These are phyloP conservation scores for Vigna hirtella DNA, from an alignment of 306 rosid species.

Conservation along the genomic window DNA sequence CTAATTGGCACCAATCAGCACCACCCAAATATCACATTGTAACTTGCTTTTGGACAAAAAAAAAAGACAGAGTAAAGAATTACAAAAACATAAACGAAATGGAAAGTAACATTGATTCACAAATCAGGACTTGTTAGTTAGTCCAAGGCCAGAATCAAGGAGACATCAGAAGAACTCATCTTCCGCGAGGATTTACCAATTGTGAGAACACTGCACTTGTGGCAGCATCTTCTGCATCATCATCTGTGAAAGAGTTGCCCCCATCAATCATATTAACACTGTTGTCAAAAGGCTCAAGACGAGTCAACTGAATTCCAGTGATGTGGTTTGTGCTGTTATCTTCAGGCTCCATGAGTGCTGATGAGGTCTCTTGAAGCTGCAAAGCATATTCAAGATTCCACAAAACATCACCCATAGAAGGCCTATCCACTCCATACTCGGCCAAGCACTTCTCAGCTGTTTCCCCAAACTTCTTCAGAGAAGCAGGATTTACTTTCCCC, in stretches of 20 bases:
- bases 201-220: conserved; percentile 97
- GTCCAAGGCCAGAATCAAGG: conserved; percentile 48
- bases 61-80: background rate
- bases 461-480: conserved; percentile 94
- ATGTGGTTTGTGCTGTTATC: conserved; percentile 97
- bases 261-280: conserved; percentile 78
- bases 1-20: conserved; percentile 42
- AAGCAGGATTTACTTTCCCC: conserved; percentile 86
- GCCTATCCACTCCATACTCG: conserved; percentile 91
- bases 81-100: conserved; percentile 42
- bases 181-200: conserved; percentile 91
- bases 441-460: conserved; percentile 96
- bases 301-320: conserved; percentile 75
- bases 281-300: conserved; percentile 81
- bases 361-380: conserved; percentile 90
- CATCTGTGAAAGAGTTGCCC: conserved; percentile 64
- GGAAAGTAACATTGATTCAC: conserved; percentile 48
- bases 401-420: conserved; percentile 97
- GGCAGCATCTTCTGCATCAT: conserved; percentile 77
- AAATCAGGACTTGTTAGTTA: conserved; percentile 40
- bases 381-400: conserved; percentile 96
- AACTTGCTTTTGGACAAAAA: conserved; percentile 43
- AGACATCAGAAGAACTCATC: conserved; percentile 58
- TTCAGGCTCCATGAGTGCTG: conserved; percentile 86
- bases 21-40: conserved; percentile 48